Evolutionary conservation across 495 filamentous ascomycete genomes (phyloP), one percentile per base, ranked within the genome.

Genomic region (Recurvomyces mirabilis): DNA sequence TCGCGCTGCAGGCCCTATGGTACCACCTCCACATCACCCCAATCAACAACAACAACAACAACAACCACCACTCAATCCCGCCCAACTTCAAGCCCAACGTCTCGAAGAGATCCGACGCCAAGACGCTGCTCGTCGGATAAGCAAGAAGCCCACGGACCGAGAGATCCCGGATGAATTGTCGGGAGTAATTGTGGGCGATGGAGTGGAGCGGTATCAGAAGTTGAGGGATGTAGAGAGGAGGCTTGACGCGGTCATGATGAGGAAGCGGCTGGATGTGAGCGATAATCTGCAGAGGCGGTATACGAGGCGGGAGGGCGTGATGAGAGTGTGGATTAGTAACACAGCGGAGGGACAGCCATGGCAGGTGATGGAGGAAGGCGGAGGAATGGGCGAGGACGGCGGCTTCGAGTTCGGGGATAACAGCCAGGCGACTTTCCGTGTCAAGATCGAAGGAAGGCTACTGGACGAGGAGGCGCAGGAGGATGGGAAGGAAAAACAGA

Each of bases 321-420:
- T 99, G 60, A 81, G 87, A 50, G 78, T 99, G 43, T 96, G 87
- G 86, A 81, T 99, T 50, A 86, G 82, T 57, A 99, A 99, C 60
- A 94, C 88, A 1, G 84, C 81, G 18, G 88, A 96, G 63, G 82
- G 84, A 54, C 93, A 96, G 63, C 81, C 84, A 14, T 95, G 93
- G 93, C 93, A 96, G 66, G 41, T 48, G 9, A 23, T 38, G 7
- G 51, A 54, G 35, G 51, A 54, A n/a, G 50, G 39, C 13, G n/a
- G 41, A 21, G 65, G 50, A 5, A 62, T 82, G 46, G 78, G 77
- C 5, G 23, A 32, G 40, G 66, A 75, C 47, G 78, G 85, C 51
- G 77, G 84, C 47, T 87, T 87, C 45, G 84, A 87, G 56, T 89
- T 88, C 51, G 74, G 69, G 33, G 73, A 71, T 25, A 82, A 74